These are phyloP conservation scores for Daldinia loculata DNA, from an alignment of 495 filamentous ascomycete genomes.

Conservation along the genomic window DNA sequence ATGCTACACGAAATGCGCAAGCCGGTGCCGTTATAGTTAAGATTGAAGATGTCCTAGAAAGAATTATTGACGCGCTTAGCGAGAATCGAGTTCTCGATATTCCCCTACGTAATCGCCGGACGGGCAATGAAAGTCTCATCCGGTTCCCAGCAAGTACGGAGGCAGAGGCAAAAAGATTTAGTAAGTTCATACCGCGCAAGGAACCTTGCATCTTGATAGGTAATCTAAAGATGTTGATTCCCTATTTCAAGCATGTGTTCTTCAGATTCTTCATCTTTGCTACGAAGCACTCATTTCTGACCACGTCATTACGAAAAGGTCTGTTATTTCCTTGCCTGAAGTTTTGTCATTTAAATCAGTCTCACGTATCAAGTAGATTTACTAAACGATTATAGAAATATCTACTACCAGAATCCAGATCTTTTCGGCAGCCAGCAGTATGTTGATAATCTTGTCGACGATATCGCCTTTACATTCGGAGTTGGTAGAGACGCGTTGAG, in stretches of 20 bases:
- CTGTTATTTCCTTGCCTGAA: background rate
- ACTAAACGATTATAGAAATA: slow-evolving; percentile 65
- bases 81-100: slow-evolving; percentile 58
- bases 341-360: background rate
- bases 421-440: slow-evolving; percentile 79
- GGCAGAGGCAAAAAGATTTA: slow-evolving; percentile 51
- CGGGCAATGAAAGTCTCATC: slow-evolving; percentile 30
- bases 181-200: slow-evolving; percentile 35
- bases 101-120: slow-evolving; percentile 44
- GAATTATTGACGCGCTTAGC: slow-evolving; percentile 57
- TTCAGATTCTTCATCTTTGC: slow-evolving; percentile 75
- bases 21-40: slow-evolving; percentile 51
- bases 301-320: slow-evolving; percentile 82
- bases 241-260: slow-evolving; percentile 51
- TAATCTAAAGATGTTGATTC: background rate
- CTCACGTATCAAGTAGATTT: background rate
- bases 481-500: slow-evolving; percentile 69
- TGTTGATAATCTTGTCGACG: slow-evolving; percentile 83
- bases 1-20: slow-evolving; percentile 24
- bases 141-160: slow-evolving; percentile 52
- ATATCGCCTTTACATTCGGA: slow-evolving; percentile 80
- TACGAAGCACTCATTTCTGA: slow-evolving; percentile 71
- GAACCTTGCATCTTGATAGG: background rate
- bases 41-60: slow-evolving; percentile 63
- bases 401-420: slow-evolving; percentile 87